A percentile compares a stretch with the other conserved stretches of the same genome.
Conservation (phyloP, 1,284 basidiomycete genomes). For the Ceratobasidium sp. region DNA sequence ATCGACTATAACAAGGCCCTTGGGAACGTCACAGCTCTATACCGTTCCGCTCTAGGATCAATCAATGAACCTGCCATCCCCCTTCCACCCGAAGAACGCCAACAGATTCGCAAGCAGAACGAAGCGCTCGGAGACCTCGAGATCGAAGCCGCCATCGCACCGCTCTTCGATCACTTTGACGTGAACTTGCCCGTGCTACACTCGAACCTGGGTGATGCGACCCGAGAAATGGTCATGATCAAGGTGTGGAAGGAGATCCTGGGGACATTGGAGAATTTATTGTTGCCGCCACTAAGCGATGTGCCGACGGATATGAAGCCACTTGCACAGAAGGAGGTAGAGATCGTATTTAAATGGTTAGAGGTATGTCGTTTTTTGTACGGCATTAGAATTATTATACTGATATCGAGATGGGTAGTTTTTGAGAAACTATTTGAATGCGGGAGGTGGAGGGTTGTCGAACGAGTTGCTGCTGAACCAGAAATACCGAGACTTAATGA, state of each 20-base stretch:
- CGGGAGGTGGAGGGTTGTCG: slow-evolving; percentile 91
- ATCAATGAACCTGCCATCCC: slow-evolving; percentile 83
- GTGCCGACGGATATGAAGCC: slow-evolving; percentile 92
- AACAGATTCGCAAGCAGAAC: slow-evolving; percentile 68
- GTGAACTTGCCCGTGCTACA: slow-evolving; percentile 94
- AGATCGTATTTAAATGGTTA: slow-evolving; percentile 98
- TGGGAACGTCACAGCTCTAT: slow-evolving; percentile 83
- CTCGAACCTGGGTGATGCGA: slow-evolving; percentile 85
- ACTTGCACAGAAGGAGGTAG: slow-evolving; percentile 93
- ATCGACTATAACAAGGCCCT: slow-evolving; percentile 88
- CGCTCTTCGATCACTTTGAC: slow-evolving; percentile 97
- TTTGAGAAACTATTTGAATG: slow-evolving; percentile 95
- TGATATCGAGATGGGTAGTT: slow-evolving; percentile 67
- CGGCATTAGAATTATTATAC: background rate
- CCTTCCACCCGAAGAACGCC: slow-evolving; percentile 70
- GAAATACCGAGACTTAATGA: slow-evolving; percentile 93
- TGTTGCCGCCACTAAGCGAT: slow-evolving; percentile 93
- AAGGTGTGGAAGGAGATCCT: slow-evolving; percentile 98
- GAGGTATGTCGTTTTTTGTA: slow-evolving; percentile 68
- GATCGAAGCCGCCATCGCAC: slow-evolving; percentile 93
- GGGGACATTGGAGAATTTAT: slow-evolving; percentile 86
- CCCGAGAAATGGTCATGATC: slow-evolving; percentile 93
- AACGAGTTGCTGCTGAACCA: slow-evolving; percentile 93
- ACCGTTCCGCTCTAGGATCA: slow-evolving; percentile 77
- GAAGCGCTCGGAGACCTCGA: slow-evolving; percentile 90